Conservation (phyloP, 805 yeast species). For the Candida rishiriensis region DNA sequence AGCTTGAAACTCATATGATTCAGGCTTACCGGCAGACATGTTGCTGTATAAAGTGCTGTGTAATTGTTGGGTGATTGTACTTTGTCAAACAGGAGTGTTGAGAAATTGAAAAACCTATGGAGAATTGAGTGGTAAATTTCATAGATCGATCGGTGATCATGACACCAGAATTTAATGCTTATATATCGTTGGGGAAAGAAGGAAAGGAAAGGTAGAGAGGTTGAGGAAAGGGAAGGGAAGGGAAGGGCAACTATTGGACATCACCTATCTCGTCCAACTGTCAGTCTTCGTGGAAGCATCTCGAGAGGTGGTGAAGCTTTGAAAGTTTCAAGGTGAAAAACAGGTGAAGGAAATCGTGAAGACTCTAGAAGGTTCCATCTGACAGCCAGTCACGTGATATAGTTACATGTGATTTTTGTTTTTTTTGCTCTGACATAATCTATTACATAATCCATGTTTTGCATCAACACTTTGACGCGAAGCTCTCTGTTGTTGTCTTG, state of each 20-base stretch:
- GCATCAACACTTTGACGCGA: background rate
- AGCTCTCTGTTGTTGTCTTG: background rate
- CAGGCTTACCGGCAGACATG: slow-evolving; percentile 40
- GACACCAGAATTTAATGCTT: background rate
- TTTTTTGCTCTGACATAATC: too few species aligned
- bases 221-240: background rate
- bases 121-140: too few species aligned
- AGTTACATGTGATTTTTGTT: too few species aligned
- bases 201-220: background rate
- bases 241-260: background rate
- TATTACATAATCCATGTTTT: background rate
- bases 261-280: background rate
- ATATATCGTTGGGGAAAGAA: background rate
- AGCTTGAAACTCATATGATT: slow-evolving; percentile 97
- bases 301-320: background rate
- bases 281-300: background rate
- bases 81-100: background rate
- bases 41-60: slow-evolving; percentile 1
- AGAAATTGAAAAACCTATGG: background rate
- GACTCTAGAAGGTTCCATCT: too few species aligned
- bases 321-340: too few species aligned
- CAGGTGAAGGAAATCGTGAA: too few species aligned
- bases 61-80: background rate
- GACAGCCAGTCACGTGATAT: too few species aligned
- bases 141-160: too few species aligned